Percentiles rank a stretch among this genome's conserved stretches.
Conservation (phyloP, 192 early-diverging fungal genomes). For the Podila epicladia region DNA sequence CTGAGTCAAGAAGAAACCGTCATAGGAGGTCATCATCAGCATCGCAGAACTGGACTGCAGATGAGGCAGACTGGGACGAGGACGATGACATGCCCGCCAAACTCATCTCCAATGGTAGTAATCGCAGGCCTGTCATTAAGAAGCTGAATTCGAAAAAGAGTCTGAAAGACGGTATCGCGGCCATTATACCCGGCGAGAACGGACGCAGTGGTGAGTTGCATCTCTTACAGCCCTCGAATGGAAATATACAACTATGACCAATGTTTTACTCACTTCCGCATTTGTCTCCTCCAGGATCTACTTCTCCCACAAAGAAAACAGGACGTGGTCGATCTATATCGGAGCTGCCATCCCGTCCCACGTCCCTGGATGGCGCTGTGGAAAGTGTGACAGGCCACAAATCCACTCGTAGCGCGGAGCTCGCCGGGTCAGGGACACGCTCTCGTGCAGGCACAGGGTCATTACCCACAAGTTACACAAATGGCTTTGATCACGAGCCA, state of each 20-base stretch:
- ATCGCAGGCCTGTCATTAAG: slow-evolving; percentile 9
- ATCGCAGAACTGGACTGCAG: slow-evolving; percentile 42
- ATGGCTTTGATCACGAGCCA: neutral
- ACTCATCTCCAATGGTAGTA: neutral
- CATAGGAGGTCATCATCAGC: slow-evolving; percentile 24
- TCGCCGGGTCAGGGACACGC: neutral
- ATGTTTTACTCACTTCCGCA: neutral
- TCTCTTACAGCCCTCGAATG: neutral
- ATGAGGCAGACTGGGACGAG: slow-evolving; percentile 37
- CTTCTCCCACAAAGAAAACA: neutral
- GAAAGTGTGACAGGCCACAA: neutral
- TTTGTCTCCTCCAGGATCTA: neutral
- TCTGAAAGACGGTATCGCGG: slow-evolving; percentile 27
- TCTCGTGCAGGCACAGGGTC: neutral
- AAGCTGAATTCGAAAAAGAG: slow-evolving; percentile 15
- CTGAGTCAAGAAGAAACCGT: slow-evolving; percentile 25
- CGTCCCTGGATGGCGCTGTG: slow-evolving; percentile 18
- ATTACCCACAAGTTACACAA: slow-evolving; percentile 1
- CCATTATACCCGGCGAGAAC: slow-evolving; percentile 19
- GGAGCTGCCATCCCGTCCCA: slow-evolving; percentile 20
- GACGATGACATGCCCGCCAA: slow-evolving; percentile 18
- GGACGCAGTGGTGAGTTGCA: slow-evolving; percentile 8
- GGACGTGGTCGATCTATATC: slow-evolving; percentile 35
- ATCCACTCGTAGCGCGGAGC: neutral
- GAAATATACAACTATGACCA: neutral